Conservation (phyloP, 1,284 basidiomycete genomes). For the Sporisorium graminicola region DNA sequence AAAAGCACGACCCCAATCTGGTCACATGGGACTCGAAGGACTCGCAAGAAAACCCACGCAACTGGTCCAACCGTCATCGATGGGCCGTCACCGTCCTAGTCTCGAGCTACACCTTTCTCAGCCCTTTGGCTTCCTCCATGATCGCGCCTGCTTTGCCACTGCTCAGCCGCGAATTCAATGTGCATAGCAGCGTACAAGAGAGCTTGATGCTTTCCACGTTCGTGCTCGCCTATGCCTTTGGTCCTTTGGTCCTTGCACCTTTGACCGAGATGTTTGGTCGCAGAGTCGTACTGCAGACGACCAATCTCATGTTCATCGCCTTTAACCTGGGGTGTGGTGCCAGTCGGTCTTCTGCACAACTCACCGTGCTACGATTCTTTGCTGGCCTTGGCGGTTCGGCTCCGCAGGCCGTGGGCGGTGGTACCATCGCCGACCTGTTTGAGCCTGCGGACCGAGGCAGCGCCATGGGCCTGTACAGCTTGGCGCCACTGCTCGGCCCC, state of each 20-base stretch:
- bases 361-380: constrained; percentile 76
- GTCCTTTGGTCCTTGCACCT: constrained; percentile 70
- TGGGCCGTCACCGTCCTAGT: constrained; percentile 74
- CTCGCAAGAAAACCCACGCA: constrained; percentile 78
- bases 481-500: constrained; percentile 71
- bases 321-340: constrained; percentile 65
- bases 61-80: constrained; percentile 76
- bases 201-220: constrained; percentile 60
- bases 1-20: constrained; percentile 47
- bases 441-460: constrained; percentile 77
- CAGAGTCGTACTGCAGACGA: constrained; percentile 50
- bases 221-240: constrained; percentile 59
- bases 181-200: constrained; percentile 32
- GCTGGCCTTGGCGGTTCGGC: constrained; percentile 75
- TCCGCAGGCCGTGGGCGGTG: constrained; percentile 72
- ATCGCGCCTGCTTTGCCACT: constrained; percentile 60
- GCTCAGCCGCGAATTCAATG: constrained; percentile 49
- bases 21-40: constrained; percentile 78
- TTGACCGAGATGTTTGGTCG: constrained; percentile 74
- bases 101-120: constrained; percentile 59
- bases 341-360: constrained; percentile 39
- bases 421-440: constrained; percentile 76
- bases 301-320: constrained; percentile 60
- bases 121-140: constrained; percentile 63
- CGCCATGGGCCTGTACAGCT: constrained; percentile 78